Percentiles rank a stretch among this genome's conserved stretches.
These are phyloP conservation scores for Malus sylvestris DNA, from an alignment of 306 rosid genomes.

Conservation along the genomic window DNA sequence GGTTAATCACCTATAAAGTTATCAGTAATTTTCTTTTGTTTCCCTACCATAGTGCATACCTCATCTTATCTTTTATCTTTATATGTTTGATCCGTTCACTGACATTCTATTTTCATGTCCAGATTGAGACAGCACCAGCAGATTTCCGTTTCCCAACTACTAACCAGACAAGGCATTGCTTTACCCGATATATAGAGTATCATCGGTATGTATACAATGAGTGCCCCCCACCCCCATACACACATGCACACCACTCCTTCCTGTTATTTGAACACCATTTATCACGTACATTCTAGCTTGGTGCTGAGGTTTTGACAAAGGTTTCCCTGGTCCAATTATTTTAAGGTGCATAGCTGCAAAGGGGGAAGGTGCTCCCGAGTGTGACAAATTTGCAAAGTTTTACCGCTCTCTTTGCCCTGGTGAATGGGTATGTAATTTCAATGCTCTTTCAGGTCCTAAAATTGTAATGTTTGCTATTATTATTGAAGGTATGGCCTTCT, in stretches of 20 bases:
- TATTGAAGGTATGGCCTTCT: background rate
- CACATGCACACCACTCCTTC: background rate
- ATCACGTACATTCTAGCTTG: background rate
- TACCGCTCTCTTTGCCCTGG: slow-evolving; percentile 96
- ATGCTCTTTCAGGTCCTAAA: background rate
- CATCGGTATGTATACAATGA: slow-evolving; percentile 50
- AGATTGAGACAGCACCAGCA: slow-evolving; percentile 94
- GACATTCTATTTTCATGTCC: slow-evolving; percentile 24
- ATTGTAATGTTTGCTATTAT: background rate
- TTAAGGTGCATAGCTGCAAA: slow-evolving; percentile 79
- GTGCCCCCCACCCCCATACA: background rate
- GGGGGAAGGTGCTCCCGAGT: slow-evolving; percentile 84
- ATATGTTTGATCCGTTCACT: background rate
- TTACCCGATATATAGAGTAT: slow-evolving; percentile 83
- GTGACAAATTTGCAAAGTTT: slow-evolving; percentile 77
- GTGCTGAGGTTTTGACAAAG: background rate
- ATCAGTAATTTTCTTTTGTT: background rate
- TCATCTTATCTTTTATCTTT: background rate
- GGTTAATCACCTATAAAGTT: slow-evolving; percentile 28
- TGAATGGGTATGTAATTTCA: slow-evolving; percentile 77
- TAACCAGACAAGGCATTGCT: slow-evolving; percentile 97
- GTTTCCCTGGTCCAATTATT: slow-evolving; percentile 8
- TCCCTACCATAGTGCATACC: background rate
- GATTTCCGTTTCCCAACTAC: slow-evolving; percentile 98
- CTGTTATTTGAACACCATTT: background rate